Base-by-base conservation (phyloP, 768 basidiomycete species). In the Mycena floridula region DNA sequence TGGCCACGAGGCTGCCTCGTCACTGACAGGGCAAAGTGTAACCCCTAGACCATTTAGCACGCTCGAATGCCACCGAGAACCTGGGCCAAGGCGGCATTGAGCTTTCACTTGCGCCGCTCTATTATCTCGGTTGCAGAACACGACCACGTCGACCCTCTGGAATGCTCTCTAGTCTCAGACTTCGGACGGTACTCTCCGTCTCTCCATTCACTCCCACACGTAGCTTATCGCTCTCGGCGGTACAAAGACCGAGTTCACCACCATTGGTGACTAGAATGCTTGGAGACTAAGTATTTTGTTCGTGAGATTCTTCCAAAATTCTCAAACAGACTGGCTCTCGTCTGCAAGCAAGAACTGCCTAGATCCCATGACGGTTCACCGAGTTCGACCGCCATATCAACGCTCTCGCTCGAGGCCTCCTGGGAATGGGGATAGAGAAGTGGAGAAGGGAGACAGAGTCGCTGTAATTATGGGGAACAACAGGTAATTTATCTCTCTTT, bases 391-490 rank as follows among this genome's bases (percentile, higher is more conserved):
- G 63, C 30, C 79, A 86, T 51, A 77, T 86, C 32, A 63, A 70
- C 35, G 81, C 86, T 4, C 69, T 87, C 5, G 79, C 89, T 2
- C 67, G 85, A 39, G 89, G 89, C 0, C 66, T 92, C n/a, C 47
- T 89, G 12, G 62, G 60, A 1, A 63, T 90, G 65, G 87, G 87
- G 12, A 80, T 92, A 4, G 64, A 67, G 58, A n/a, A n/a, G n/a
- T n/a, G n/a, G n/a, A n/a, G n/a, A 83, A 76, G 56, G 89, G 89
- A 0, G 86, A 89, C 51, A 69, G 89, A 7, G 80, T 91, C 16
- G 89, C 74, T 1, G 84, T 89, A 6, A 62, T 90, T 30, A 88
- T 92, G 87, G 89, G 88, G 4, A 92, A 90, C 49, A 85, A 77
- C 47, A 91, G 89, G 89, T 86, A 50, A 26, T 66, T 51, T 43